Evolutionary conservation across 345 rosid genomes (phyloP), one percentile per base, ranked within the genome.

Genomic region (Euphorbia peplus): DNA sequence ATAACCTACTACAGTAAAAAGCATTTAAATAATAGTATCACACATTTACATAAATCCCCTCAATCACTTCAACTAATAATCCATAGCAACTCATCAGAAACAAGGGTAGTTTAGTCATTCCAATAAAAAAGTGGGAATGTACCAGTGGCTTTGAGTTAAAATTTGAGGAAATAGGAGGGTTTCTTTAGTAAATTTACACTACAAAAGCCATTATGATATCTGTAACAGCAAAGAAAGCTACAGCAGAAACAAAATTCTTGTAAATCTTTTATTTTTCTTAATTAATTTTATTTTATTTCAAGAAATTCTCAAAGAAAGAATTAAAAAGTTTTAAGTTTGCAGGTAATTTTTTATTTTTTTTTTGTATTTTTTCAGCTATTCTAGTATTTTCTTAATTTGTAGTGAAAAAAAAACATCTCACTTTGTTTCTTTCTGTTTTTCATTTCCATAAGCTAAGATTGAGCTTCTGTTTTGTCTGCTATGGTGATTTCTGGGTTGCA

Each of bases 221-320:
- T 52, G 67, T 67, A 28, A 19, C 67, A 67, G 67, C 71, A 41
- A 28, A 55, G 52, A 67, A 72, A 66, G 35, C 70, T 70, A 72
- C 65, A 50, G 62, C 53, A 70, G 73, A 39, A 51, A 70, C 6
- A 19, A 44, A 47, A 48, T 46, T 46, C n/a, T 28, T 42, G 35
- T 25, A 11, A 21, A 57, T 42, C 28, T 44, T 57, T 22, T 18
- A 59, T 47, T 47, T 59, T 22, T 16, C 18, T 18, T 21, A 1
- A 9, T 50, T 30, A 70, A 57, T 26, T 6, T 37, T 53, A 3
- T 44, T 7, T 12, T 44, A 12, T n/a, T 51, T 48, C 29, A 3
- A 44, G 60, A n/a, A 56, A 41, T n/a, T 18, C 44, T 19, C 44
- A 19, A 29, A 18, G 44, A 26, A 16, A 42, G 15, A 10, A 68